Base-by-base conservation (phyloP, 1,284 basidiomycete genomes). In the Ceratobasidium sp. region DNA sequence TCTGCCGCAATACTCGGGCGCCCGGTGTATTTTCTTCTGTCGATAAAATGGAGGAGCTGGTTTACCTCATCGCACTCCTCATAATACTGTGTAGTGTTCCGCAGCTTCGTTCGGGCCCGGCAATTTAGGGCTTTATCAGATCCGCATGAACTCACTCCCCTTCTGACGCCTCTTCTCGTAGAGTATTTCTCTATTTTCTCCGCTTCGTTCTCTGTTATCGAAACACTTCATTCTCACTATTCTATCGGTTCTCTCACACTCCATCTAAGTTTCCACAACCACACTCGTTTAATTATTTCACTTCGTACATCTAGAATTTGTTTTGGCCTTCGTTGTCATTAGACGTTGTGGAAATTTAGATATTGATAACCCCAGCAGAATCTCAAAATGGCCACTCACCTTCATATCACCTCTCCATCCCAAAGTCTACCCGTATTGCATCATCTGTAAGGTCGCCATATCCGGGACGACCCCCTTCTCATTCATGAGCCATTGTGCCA, bases 401-500 rank as follows among this genome's bases (percentile, higher is more conserved):
- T 23, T 14, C 30, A 54, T 28, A 23, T 30, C 50, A 14, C 23
- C 26, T 14, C 50, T 6, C 14, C 14, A 54, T 28, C 18, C 50
- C 35, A 4, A 21, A 8, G 23, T 46, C 43, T 47, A 71, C 23
- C 92, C 79, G 91, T 92, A 81, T 92, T 85, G 78, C 81, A 89
- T 85, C 77, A 86, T 80, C 73, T 84, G 81, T 35, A 71, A 61
- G n/a, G 57, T 71, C 23, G 55, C 47, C 69, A 71, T 71, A 49
- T 71, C 69, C 2, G 69, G 69, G 9, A 71, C 58, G 16, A 71
- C 69, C 9, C 69, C 69, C 38, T 71, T 71, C 41, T 71, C 69
- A 26, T 52, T 43, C 32, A 71, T 61, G n/a, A 71, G 35, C 69
- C 69, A 71, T 26, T 62, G 21, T 5, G 57, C 69, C 30, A 64